Base-by-base conservation (phyloP, 2,329 filamentous ascomycete species). In the Hypoxylon sp. region DNA sequence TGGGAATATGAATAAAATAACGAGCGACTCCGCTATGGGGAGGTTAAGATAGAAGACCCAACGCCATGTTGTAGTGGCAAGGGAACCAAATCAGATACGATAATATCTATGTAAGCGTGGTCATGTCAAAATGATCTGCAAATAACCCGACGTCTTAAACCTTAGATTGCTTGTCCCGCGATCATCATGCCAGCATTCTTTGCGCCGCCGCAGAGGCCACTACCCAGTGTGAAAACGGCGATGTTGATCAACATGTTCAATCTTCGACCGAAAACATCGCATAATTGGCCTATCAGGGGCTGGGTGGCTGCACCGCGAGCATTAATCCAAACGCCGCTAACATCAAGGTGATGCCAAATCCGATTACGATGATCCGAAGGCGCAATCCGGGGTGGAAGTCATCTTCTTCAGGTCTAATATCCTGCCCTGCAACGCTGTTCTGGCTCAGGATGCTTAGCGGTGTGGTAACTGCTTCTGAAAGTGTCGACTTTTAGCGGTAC, bases 151-250 rank as follows among this genome's bases (percentile, higher is more conserved):
- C 25, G 25, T 50, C 44, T 81, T 1, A 79, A 56, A 0, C 89
- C 88, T 62, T 90, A 87, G 1, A 90, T 71, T 0, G 67, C 76
- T 1, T 82, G 78, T 4, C 80, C 83, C 2, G 80, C 82, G 13
- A 91, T 87, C 1, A 91, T 78, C 73, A 84, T 83, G 0, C 70
- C 73, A 0, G 78, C 79, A 6, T 70, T 82, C 0, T 73, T 79
- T 0, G 88, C 84, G 0, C 81, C 82, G 0, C 86, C 88, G 46
- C 79, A 82, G 2, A 90, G 79, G 0, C 82, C 85, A 61, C 86
- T 87, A 0, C 88, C 88, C 0, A 89, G 70, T 0, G 79, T 80
- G 65, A 89, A 89, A 1, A 86, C 66, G 10, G 76, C 78, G 1
- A 87, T 80, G 2, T 83, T 76, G 6, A 74, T 54, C 0, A 84